Base-by-base conservation (phyloP, 2,329 filamentous ascomycete genomes). In the Metarhizium anisopliae region DNA sequence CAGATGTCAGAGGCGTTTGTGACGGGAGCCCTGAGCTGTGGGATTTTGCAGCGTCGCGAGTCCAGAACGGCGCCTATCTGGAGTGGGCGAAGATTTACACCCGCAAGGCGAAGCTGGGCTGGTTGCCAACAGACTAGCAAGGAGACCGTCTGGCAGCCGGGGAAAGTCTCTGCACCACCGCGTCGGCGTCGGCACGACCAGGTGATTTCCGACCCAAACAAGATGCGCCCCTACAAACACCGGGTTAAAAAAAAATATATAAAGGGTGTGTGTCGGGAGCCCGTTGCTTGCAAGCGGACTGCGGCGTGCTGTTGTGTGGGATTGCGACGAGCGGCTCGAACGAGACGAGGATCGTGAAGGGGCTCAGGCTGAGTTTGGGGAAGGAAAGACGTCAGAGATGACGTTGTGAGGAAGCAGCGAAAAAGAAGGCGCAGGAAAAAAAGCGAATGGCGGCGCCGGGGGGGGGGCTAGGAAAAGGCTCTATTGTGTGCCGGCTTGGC, bases 361-460 rank as follows among this genome's bases (percentile, higher is more conserved):
- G 64, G 64, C 65, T 67, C 59, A 70, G 63, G 64, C 66, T 66
- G 64, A 68, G 65, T 65, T 67, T 67, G 63, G 56, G 59, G 62
- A 66, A 64, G 60, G 64, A 66, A 74, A 74, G 72, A 74, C 72
- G 72, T 74, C 72, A 74, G 72, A 74, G 72, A 74, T 74, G 72
- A 74, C 72, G 72, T 74, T 74, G 71, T 68, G 67, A 60, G 51
- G 55, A 59, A 54, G 45, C 50, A 65, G 67, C 64, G 65, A 63
- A 70, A 70, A 66, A 67, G 67, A 69, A 64, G 66, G 67, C 67
- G 68, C 63, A 66, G 63, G 62, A 55, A 67, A 64, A 60, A 59
- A 56, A 58, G 57, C 59, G 59, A 66, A 62, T 64, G 67, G 66
- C 63, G 60, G 65, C 64, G 65, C 52, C 49, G 25, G 42, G 29